phyloP scores from a whole-genome alignment of 805 yeast genomes.

The Saturnispora besseyi region DNA sequence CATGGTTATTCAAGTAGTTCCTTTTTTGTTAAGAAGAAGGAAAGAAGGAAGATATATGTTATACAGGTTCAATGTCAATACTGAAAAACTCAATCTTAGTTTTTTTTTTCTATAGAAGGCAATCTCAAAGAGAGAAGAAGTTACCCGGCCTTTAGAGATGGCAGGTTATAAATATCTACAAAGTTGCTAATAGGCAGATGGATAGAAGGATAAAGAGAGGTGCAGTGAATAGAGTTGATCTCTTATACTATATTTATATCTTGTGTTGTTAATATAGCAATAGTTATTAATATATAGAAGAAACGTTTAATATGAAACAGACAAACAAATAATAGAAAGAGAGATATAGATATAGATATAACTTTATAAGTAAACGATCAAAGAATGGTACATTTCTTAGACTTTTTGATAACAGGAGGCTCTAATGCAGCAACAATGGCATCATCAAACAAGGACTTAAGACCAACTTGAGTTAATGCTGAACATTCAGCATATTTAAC shows the following conservation, averaged over 20 bases:
- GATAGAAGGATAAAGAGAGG: neutral
- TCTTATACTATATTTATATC: too few species aligned
- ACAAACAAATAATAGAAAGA: slow-evolving; percentile 6
- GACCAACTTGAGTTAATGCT: slow-evolving; percentile 92
- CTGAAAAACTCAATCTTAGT: too few species aligned
- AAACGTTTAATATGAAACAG: slow-evolving; percentile 1
- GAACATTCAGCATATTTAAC: slow-evolving; percentile 97
- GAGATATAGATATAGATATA: slow-evolving; percentile 9
- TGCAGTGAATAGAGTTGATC: neutral
- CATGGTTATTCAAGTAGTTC: slow-evolving; percentile 27
- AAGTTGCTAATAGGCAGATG: neutral
- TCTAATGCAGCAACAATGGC: slow-evolving; percentile 97
- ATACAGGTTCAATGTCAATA: too few species aligned
- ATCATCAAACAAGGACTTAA: slow-evolving; percentile 96
- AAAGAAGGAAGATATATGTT: neutral
- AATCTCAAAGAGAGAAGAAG: neutral
- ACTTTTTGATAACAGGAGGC: slow-evolving; percentile 81
- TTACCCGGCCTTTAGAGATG: slow-evolving; percentile 1
- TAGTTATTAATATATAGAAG: neutral
- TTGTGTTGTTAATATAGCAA: neutral
- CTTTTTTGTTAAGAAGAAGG: neutral
- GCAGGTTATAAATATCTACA: too few species aligned
- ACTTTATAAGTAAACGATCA: slow-evolving; percentile 23
- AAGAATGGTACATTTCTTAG: slow-evolving; percentile 80
- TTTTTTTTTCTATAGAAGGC: neutral